Evolutionary conservation across 345 rosid genomes (phyloP), one percentile per base, ranked within the genome.

Genomic region (Salix viminalis): DNA sequence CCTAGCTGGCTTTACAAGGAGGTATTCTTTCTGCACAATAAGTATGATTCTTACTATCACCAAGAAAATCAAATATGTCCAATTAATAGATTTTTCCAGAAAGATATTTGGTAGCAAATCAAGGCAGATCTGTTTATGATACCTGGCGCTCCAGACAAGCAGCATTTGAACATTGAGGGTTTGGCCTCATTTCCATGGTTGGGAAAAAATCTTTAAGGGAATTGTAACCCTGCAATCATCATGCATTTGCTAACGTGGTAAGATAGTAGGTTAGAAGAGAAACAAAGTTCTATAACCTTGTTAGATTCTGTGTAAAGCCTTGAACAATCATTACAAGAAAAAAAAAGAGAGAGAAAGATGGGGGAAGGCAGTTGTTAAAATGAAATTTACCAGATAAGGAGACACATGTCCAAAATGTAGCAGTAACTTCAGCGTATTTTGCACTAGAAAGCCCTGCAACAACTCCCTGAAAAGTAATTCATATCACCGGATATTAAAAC

Each of bases 191-290:
- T 84, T 90, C 89, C 98, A 96, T 91, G 73, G 98, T 90, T 77
- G 98, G 99, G 84, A 96, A 96, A 83, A 58, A 96, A 83, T 93
- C 98, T 81, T 93, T 96, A 23, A 96, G 96, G 74, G 99, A 92
- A 83, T 90, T 96, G 79, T 93, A 96, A 58, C 98, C 99, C 99
- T 92, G 85, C 44, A 70, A 76, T 58, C 79, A 84, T 73, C 61
- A 32, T 21, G 60, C 11, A 69, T 56, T 36, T 32, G 56, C 69
- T 58, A 65, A 62, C 52, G 67, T 19, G 13, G 23, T 21, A 28
- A 46, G 9, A 75, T 46, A 5, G 13, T 42, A 6, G 32, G 39
- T 30, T 11, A 74, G 23, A 52, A 24, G 6, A 28, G 11, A 56
- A 16, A 75, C 42, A 9, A 67, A 75, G 34, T 46, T 66, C 36